Evolutionary conservation across 176 grass and related monocot genomes (phyloP).

Genomic region (Musa itinerans): DNA sequence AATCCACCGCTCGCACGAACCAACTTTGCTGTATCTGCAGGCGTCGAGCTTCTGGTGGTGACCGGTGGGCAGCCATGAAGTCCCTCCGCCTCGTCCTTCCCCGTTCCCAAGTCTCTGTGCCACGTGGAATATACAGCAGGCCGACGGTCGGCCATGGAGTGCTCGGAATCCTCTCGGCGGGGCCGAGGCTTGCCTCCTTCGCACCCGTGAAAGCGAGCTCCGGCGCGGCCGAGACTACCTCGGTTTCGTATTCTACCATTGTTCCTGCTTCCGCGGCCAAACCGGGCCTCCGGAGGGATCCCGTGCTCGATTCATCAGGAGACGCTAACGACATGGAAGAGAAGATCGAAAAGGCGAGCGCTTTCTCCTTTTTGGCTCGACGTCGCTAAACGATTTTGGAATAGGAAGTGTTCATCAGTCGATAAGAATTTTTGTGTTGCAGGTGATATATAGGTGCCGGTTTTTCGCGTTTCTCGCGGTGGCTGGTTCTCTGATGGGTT

Average conservation of each 20-base stretch:
- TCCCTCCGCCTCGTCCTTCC: background rate
- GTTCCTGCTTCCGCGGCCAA: background rate
- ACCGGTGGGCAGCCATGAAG: background rate
- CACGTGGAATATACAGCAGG: background rate
- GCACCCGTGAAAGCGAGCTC: constrained; percentile 3
- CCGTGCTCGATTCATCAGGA: background rate
- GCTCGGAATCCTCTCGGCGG: background rate
- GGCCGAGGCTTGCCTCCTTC: background rate
- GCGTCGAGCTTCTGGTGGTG: background rate
- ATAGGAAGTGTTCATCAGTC: background rate
- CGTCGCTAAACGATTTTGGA: background rate
- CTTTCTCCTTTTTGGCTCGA: background rate
- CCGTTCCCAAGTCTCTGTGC: background rate
- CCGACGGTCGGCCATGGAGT: background rate
- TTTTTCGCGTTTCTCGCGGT: constrained; percentile 10
- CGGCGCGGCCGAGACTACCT: background rate
- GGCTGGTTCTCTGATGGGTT: constrained; percentile 15
- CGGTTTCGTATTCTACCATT: background rate
- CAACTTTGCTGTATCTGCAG: background rate
- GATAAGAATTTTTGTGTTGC: background rate
- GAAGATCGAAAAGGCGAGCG: constrained; percentile 1
- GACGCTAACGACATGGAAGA: background rate
- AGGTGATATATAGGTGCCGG: constrained; percentile 9
- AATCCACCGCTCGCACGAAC: background rate
- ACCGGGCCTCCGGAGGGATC: background rate